Conservation (phyloP, 495 filamentous ascomycete species). For the Cenococcum geophilum region DNA sequence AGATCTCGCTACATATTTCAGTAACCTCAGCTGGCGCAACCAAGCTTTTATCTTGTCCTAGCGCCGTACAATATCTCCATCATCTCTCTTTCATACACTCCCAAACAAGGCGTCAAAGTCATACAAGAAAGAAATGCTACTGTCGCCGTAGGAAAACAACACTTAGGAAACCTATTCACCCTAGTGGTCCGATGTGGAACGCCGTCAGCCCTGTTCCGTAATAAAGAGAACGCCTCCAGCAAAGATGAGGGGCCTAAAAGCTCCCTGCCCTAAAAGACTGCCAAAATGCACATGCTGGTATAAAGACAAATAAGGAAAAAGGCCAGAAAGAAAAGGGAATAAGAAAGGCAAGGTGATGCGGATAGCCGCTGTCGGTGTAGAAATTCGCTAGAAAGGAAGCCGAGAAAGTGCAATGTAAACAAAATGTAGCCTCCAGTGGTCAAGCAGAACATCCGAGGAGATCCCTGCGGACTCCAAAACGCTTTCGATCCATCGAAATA, state of each 20-base stretch:
- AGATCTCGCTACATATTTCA: not conserved
- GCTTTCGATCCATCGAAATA: not conserved
- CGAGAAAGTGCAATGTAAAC: not conserved
- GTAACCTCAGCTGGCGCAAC: not conserved
- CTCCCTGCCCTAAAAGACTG: slow-evolving; percentile 13
- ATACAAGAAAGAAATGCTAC: slow-evolving; percentile 10
- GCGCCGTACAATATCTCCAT: not conserved
- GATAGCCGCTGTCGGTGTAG: not conserved
- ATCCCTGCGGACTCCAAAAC: not conserved
- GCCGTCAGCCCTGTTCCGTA: not conserved
- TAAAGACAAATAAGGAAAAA: slow-evolving; percentile 20
- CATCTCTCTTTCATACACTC: slow-evolving; percentile 18
- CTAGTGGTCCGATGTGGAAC: no score
- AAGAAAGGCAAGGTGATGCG: not conserved
- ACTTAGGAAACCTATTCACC: not conserved
- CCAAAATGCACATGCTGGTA: slow-evolving; percentile 31
- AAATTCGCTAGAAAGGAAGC: not conserved
- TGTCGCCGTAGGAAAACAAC: not conserved
- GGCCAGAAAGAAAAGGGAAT: not conserved
- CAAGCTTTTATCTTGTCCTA: not conserved
- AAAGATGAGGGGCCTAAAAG: slow-evolving; percentile 15
- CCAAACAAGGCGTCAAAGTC: slow-evolving; percentile 19
- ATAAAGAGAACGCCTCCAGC: slow-evolving; percentile 19
- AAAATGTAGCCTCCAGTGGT: not conserved
- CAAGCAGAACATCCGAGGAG: not conserved